Evolutionary conservation across 441 rosid genomes (phyloP).

Genomic region (Populus tomentosa): DNA sequence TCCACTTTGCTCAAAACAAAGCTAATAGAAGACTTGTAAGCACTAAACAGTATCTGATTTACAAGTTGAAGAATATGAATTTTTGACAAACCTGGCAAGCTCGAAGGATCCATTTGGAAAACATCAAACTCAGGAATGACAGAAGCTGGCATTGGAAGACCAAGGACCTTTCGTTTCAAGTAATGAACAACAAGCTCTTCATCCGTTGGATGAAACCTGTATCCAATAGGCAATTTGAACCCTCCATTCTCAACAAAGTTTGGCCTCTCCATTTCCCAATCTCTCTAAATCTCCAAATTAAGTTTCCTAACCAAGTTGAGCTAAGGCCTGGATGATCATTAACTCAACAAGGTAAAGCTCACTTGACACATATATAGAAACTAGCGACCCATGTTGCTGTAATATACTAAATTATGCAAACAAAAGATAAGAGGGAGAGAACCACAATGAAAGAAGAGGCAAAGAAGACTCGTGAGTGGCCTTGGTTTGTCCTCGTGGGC

Average conservation of each 20-base stretch:
- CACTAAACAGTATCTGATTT: not conserved
- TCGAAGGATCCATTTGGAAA: slow-evolving; percentile 83
- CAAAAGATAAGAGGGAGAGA: not conserved
- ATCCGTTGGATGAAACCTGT: slow-evolving; percentile 85
- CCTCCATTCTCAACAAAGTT: slow-evolving; percentile 57
- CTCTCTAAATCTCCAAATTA: not conserved
- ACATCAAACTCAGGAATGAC: slow-evolving; percentile 85
- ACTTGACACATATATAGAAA: not conserved
- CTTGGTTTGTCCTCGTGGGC: slow-evolving; percentile 9
- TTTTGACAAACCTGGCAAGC: slow-evolving; percentile 61
- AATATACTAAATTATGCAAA: too few species aligned
- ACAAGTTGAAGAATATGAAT: not conserved
- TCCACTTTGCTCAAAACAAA: too few species aligned
- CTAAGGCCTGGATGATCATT: not conserved
- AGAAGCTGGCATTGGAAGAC: slow-evolving; percentile 84
- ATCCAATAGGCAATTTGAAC: slow-evolving; percentile 79
- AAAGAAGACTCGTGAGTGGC: slow-evolving; percentile 3
- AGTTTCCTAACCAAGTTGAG: slow-evolving; percentile 15
- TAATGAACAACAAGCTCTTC: slow-evolving; percentile 87
- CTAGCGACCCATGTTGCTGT: too few species aligned
- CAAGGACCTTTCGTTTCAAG: slow-evolving; percentile 58
- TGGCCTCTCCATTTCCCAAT: slow-evolving; percentile 46
- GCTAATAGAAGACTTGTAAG: not conserved
- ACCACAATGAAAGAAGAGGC: not conserved
- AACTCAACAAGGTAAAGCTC: slow-evolving; percentile 4